Evolutionary conservation across 2,329 filamentous ascomycete genomes (phyloP).

Genomic region (Ilyonectria mors-panacis): DNA sequence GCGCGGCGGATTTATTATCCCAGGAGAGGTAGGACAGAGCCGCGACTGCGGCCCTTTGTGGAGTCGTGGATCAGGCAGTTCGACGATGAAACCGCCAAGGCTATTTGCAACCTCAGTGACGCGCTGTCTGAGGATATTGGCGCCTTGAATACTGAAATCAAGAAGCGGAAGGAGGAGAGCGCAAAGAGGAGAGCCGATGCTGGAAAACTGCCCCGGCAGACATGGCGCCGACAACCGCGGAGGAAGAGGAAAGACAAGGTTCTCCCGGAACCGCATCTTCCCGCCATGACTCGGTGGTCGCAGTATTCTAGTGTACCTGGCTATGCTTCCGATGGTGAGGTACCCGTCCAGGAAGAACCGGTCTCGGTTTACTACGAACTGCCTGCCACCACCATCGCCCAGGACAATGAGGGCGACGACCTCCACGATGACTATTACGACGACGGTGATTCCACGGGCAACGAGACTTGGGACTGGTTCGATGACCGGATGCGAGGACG

Average conservation of each 20-base stretch:
- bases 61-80: constrained; percentile 61
- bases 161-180: constrained; percentile 9
- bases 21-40: constrained; percentile 38
- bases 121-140: constrained; percentile 31
- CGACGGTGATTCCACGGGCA: constrained; percentile 10
- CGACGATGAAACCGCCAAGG: constrained; percentile 24
- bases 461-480: constrained; percentile 38
- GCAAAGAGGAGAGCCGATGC: not conserved
- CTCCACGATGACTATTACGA: not conserved
- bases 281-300: not conserved
- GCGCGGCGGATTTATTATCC: constrained; percentile 51
- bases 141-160: constrained; percentile 16
- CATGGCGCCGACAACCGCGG: not conserved
- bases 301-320: not conserved
- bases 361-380: not conserved
- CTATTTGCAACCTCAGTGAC: constrained; percentile 30
- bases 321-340: not conserved
- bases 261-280: not conserved
- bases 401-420: too few species aligned
- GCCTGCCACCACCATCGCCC: not conserved
- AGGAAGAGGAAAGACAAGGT: not conserved
- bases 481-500: constrained; percentile 25
- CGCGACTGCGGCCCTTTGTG: constrained; percentile 58
- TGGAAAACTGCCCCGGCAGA: constrained; percentile 6
- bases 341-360: not conserved